Percentiles rank a stretch among this genome's conserved stretches.
Conservation (phyloP, 345 rosid species). For the Gossypium longicalyx region DNA sequence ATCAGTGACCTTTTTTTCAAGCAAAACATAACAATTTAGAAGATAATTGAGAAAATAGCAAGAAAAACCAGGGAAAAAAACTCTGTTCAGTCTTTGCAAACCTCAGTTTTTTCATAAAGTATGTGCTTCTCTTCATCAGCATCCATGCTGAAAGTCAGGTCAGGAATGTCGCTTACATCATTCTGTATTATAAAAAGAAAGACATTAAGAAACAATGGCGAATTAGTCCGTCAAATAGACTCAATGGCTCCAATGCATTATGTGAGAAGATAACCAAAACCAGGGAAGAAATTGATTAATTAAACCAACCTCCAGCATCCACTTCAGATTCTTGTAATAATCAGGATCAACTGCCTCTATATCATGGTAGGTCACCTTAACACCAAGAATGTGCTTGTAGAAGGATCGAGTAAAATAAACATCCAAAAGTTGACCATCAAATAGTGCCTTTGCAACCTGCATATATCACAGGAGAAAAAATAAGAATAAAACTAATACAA, state of each 20-base stretch:
- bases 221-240: neutral
- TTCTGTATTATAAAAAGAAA: constrained; percentile 44
- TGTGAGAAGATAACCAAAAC: neutral
- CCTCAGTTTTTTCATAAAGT: constrained; percentile 95
- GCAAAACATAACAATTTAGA: constrained; percentile 15
- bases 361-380: constrained; percentile 96
- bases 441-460: constrained; percentile 93
- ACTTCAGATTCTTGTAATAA: constrained; percentile 91
- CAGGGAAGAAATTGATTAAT: constrained; percentile 1
- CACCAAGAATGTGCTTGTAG: constrained; percentile 91
- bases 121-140: constrained; percentile 96
- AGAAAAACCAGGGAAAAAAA: neutral
- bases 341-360: constrained; percentile 99
- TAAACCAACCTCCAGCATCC: constrained; percentile 88
- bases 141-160: constrained; percentile 97
- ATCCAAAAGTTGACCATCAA: constrained; percentile 97
- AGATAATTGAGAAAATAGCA: neutral
- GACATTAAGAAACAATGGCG: neutral
- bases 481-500: neutral
- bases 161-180: constrained; percentile 77
- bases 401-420: constrained; percentile 94
- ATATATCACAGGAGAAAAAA: constrained; percentile 16
- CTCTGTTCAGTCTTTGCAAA: constrained; percentile 13
- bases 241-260: constrained; percentile 9
- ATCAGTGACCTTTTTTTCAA: constrained; percentile 72